Base-by-base conservation (phyloP, 78 protist genomes). In the Isochrysis galbana region DNA sequence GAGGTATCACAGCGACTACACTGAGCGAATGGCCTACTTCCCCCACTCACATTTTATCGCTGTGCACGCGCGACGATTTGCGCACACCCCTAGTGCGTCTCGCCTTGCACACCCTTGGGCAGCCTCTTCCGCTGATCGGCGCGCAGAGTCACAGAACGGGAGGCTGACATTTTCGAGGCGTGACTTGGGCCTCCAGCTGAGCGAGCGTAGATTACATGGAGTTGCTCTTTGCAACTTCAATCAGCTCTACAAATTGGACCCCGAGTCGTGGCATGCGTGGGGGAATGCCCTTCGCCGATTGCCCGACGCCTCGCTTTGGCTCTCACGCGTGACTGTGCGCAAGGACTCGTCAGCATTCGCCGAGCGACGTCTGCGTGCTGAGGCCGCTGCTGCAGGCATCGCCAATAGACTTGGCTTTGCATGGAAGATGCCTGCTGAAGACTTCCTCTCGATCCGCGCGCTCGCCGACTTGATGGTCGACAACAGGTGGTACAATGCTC, bases 221-320 rank as follows among this genome's bases (percentile, higher is more conserved):
- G 4, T 74, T 44, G 45, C 45, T 26, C 45, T 74, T 26, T 34
- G 46, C 83, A 34, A 74, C 83, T 74, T 74, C 45, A 74, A 74
- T 44, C 83, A 74, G 45, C 83, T 74, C n/a, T 34, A 38, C 83
- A 74, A 74, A 25, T 22, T 74, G n/a, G 83, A 74, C 26, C 83
- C 83, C 29, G 45, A 1, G n/a, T 7, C 45, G 46, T 74, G n/a
- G 10, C 26, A 7, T 29, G 83, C 23, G 83, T 74, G 83, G 83
- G 83, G 46, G 45, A 74, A 74, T 44, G 83, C 83, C 46, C 83
- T 74, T 4, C 83, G 83, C 11, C 83, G 83, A 23, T 3, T 38
- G 45, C 83, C 46, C 32, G 14, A 21, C 25, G 3, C 83, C n/a
- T 3, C 23, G 45, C 83, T 74, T 21, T 38, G 41, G 83, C 83